Evolutionary conservation across 768 basidiomycete species (phyloP), one percentile per base, ranked within the genome.

Genomic region (Termitomyces sp.): DNA sequence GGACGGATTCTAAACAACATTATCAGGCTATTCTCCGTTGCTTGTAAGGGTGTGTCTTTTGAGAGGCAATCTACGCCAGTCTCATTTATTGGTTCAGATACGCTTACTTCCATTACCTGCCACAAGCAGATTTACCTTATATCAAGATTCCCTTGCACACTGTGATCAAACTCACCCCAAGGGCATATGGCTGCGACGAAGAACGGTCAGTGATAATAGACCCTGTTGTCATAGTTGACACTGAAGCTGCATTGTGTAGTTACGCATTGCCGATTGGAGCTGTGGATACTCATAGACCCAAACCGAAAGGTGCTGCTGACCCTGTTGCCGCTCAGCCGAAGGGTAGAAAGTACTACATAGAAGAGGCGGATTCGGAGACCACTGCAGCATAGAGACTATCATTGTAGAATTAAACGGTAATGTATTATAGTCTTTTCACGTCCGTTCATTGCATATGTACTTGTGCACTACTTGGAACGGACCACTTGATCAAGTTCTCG

Each of bases 161-260:
- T 0, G 89, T 99, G 37, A 97, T 99, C 71, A 98, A 98, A 73
- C 80, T 99, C 45, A 98, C 96, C 1, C 97, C 97, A 10, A 94
- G 92, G 67, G 97, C 97, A 1, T 99, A 98, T 69, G 97, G 97
- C 39, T 98, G 96, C 75, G 94, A 98, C 68, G 97, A 99, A 69
- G 94, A 95, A 69, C 80, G 95, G 89, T 88, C 55, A 46, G 76
- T 55, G n/a, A 17, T 12, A n/a, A 41, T n/a, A 37, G 48, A 14
- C 16, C 32, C 21, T 40, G 32, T 56, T 27, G 42, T 41, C 34
- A 48, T n/a, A 19, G 34, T 40, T 44, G 34, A 43, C 34, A 55
- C 35, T 56, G 21, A 55, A 52, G 12, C 60, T 37, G 12, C 34
- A 49, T 49, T 28, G 7, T 23, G 12, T 42, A 93, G 91, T 50